Base-by-base conservation (phyloP, 306 rosid genomes). In the Carpinus fangiana region DNA sequence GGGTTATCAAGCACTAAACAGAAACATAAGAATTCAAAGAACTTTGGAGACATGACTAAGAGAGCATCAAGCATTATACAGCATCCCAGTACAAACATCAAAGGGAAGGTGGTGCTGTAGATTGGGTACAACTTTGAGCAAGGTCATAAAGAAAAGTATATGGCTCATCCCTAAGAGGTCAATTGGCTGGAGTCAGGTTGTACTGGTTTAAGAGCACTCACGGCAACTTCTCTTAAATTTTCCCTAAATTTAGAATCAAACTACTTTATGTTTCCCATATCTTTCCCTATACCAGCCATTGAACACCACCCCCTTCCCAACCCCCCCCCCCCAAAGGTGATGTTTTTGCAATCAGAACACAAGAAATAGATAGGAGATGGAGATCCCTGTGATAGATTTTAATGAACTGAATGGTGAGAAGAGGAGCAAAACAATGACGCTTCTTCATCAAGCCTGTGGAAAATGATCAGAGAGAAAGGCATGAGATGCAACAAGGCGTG, bases 361-460 rank as follows among this genome's bases (percentile, higher is more conserved):
- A 79, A 82, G 41, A 21, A 66, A 9, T 16, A 69, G 26, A 69
- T 41, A 59, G 26, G 76, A 76, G 26, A 88, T 83, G 97, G 82
- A 87, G 73, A 70, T 93, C 47, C 98, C 97, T 41, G 80, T 87
- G 74, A 87, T 93, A 73, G 97, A 93, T 86, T 93, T 93, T 68
- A 72, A 80, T 79, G 79, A 89, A 82, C 86, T 93, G 82, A 80
- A 75, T 53, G 96, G 90, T 45, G 88, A 86, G 77, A 82, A 78
- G 68, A 90, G 87, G 81, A 82, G 82, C 76, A 83, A 87, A 78
- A 82, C 95, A 56, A 80, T 88, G 88, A 84, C 84, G 4, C 84
- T 88, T 47, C 73, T 93, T 57, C 90, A 93, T 80, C 86, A 93
- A 73, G 93, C 98, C 51, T 93, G 97, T 70, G 82, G 88, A 61